A percentile compares a stretch with the other conserved stretches of the same genome.
phyloP scores from a whole-genome alignment of 306 rosid species.

The Glycine tomentella region DNA sequence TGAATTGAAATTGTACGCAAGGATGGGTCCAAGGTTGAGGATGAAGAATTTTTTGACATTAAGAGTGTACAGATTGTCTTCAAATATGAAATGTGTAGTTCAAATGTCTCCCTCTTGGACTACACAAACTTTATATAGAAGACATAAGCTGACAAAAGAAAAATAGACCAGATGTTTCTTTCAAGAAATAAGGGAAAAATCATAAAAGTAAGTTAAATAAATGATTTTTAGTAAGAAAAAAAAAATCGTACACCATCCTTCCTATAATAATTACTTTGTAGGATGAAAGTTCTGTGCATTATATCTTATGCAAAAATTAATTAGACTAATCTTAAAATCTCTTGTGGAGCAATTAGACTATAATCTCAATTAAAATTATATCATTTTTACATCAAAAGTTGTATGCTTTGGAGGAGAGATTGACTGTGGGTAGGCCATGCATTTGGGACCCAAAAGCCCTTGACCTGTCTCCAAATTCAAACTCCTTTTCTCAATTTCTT shows the following conservation, averaged over 20 bases:
- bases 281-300: background rate
- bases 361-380: background rate
- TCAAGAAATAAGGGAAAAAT: background rate
- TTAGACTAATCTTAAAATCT: background rate
- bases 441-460: slow-evolving; percentile 40
- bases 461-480: slow-evolving; percentile 44
- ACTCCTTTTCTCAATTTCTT: slow-evolving; percentile 39
- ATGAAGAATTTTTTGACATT: slow-evolving; percentile 40
- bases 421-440: background rate
- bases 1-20: slow-evolving; percentile 27
- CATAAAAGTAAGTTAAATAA: background rate
- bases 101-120: slow-evolving; percentile 50
- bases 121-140: slow-evolving; percentile 48
- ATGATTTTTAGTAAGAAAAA: background rate
- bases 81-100: slow-evolving; percentile 47
- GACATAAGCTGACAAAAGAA: slow-evolving; percentile 52
- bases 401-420: background rate
- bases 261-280: background rate
- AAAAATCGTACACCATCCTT: background rate
- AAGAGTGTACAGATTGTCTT: slow-evolving; percentile 49
- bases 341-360: background rate
- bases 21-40: slow-evolving; percentile 40
- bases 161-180: slow-evolving; percentile 28
- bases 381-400: background rate
- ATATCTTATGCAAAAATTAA: background rate